Evolutionary conservation across 768 basidiomycete genomes (phyloP).

Genomic region (Paxillus involutus): DNA sequence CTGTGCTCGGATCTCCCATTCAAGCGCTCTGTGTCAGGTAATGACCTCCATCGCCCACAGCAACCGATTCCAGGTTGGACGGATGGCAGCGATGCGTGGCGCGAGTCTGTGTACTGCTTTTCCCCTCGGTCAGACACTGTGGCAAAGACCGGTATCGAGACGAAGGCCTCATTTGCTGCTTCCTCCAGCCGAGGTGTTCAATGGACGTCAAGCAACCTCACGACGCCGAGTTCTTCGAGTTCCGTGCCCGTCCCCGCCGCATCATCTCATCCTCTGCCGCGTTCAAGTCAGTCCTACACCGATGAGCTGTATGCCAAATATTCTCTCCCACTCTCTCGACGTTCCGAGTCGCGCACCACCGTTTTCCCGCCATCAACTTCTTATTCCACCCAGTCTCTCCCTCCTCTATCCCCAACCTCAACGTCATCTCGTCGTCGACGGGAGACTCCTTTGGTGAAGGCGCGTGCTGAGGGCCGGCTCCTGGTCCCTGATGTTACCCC

Average conservation of each 20-base stretch:
- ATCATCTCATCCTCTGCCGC: slow-evolving; percentile 22
- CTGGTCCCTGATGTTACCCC: slow-evolving; percentile 48
- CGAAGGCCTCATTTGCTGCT: slow-evolving; percentile 46
- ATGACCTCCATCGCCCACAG: slow-evolving; percentile 34
- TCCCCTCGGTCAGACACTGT: slow-evolving; percentile 38
- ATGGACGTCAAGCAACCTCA: slow-evolving; percentile 41
- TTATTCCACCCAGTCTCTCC: slow-evolving; percentile 35
- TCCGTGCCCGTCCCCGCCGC: slow-evolving; percentile 25
- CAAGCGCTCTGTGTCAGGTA: slow-evolving; percentile 36
- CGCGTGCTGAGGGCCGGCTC: slow-evolving; percentile 63
- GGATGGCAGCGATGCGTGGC: slow-evolving; percentile 66
- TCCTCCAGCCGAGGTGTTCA: slow-evolving; percentile 52
- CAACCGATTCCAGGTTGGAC: slow-evolving; percentile 65
- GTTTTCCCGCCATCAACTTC: slow-evolving; percentile 35
- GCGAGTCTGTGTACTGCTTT: slow-evolving; percentile 60
- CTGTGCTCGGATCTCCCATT: slow-evolving; percentile 40
- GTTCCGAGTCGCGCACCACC: slow-evolving; percentile 50
- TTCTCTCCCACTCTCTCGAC: slow-evolving; percentile 54
- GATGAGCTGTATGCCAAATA: slow-evolving; percentile 57
- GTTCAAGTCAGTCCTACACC: slow-evolving; percentile 32
- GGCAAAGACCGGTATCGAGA: slow-evolving; percentile 26
- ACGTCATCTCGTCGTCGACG: slow-evolving; percentile 38
- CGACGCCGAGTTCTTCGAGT: slow-evolving; percentile 18
- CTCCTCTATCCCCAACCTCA: slow-evolving; percentile 36
- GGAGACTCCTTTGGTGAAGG: slow-evolving; percentile 56